Base-by-base conservation (phyloP, 768 basidiomycete genomes). In the Cystofilobasidium capitatum region DNA sequence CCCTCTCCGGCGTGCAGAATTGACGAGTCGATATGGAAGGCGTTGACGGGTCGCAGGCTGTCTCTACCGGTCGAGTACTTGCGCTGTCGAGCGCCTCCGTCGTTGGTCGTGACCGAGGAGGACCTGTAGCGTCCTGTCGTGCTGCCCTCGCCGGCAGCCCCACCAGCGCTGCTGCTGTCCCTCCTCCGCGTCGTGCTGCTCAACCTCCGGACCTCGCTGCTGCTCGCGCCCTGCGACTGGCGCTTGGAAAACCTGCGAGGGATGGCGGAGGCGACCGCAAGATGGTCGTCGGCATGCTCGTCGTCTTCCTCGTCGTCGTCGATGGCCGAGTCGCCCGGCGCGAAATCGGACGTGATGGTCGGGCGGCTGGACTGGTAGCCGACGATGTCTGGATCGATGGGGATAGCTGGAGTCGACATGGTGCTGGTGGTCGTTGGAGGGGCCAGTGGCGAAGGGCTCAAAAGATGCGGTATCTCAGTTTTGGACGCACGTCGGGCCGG, bases 361-460 rank as follows among this genome's bases (percentile, higher is more conserved):
- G 35, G 24, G 29, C 16, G 13, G 13, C 12, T 37, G 5, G 22
- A 33, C 24, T 29, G 45, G 31, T 40, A 37, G 35, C 24, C 63
- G 29, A 64, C 39, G 3, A 64, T 64, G 22, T 40, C 37, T 22
- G 63, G 63, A 39, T 64, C 63, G 24, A 57, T 64, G 17, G 63
- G 51, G 12, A 64, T 54, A n/a, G 63, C 51, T 26, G 63, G 63
- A 16, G 51, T 40, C 26, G 63, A 64, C 63, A 64, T 64, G 16
- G 8, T 37, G 40, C 24, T 13, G 39, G 40, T 6, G 42, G n/a
- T n/a, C n/a, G n/a, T n/a, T n/a, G n/a, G n/a, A n/a, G n/a, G n/a
- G n/a, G n/a, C n/a, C n/a, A n/a, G n/a, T n/a, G n/a, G n/a, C n/a
- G n/a, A n/a, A n/a, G n/a, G n/a, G n/a, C n/a, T n/a, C n/a, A n/a